A percentile compares a stretch with the other conserved stretches of the same genome.
phyloP scores from a whole-genome alignment of 2,329 filamentous ascomycete genomes.

The Cladobotryum mycophilum region DNA sequence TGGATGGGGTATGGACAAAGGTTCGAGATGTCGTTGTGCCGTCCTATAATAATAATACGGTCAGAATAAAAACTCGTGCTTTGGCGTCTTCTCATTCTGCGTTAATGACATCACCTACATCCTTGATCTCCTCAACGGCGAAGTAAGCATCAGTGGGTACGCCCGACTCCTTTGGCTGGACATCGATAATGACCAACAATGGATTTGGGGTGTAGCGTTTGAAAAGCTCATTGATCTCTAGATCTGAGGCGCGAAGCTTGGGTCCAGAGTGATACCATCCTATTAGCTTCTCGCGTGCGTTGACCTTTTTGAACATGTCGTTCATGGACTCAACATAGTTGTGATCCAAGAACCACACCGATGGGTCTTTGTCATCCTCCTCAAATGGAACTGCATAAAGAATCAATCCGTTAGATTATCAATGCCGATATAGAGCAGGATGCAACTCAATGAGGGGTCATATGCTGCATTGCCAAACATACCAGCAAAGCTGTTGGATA shows the following conservation, averaged over 20 bases:
- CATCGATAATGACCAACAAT: constrained; percentile 93
- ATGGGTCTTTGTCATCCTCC: constrained; percentile 97
- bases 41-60: constrained; percentile 52
- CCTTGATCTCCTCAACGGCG: constrained; percentile 98
- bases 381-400: constrained; percentile 77
- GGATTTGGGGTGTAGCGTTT: constrained; percentile 98
- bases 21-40: constrained; percentile 95
- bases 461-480: constrained; percentile 18
- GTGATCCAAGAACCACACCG: constrained; percentile 98
- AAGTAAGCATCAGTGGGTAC: constrained; percentile 99
- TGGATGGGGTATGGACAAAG: constrained; percentile 96
- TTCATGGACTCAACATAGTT: constrained; percentile 99
- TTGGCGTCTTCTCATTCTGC: not conserved
- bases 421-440: not conserved
- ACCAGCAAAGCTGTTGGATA: constrained; percentile 99
- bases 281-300: constrained; percentile 96
- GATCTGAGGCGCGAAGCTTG: constrained; percentile 90
- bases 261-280: constrained; percentile 99
- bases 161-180: constrained; percentile 95
- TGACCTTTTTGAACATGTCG: constrained; percentile 99
- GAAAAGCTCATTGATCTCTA: constrained; percentile 99
- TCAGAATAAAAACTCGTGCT: constrained; percentile 4
- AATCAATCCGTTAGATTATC: constrained; percentile 1
- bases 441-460: not conserved
- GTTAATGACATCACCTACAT: constrained; percentile 48